Conservation (phyloP, 208 protist species). For the Phytomonas serpens region DNA sequence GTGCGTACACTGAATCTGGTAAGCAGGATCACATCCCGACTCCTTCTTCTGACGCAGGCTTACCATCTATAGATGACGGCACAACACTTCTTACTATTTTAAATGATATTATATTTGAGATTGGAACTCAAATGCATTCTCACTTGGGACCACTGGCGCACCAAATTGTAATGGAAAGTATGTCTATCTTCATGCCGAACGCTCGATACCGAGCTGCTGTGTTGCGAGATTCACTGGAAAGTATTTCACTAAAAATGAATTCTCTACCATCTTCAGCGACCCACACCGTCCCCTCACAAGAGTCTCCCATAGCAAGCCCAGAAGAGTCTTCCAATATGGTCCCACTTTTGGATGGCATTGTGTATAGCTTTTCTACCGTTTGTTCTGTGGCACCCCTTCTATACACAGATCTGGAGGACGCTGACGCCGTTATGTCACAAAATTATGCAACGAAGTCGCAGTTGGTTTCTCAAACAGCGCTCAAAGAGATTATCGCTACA, state of each 20-base stretch:
- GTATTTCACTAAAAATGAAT: not conserved
- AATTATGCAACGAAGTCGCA: not conserved
- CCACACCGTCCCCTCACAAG: not conserved
- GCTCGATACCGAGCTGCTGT: slow-evolving; percentile 44
- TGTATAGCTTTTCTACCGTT: not conserved
- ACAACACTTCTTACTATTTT: slow-evolving; percentile 52
- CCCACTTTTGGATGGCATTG: not conserved
- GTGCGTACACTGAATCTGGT: not conserved
- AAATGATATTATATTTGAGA: slow-evolving; percentile 67
- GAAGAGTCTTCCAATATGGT: not conserved
- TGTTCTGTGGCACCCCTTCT: not conserved
- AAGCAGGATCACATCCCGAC: not conserved
- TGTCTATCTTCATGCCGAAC: slow-evolving; percentile 71
- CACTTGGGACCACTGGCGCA: slow-evolving; percentile 38
- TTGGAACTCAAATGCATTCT: slow-evolving; percentile 35
- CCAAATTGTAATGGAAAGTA: slow-evolving; percentile 48
- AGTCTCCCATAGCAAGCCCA: not conserved
- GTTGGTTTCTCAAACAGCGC: not conserved
- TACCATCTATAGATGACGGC: slow-evolving; percentile 6
- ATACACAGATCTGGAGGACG: not conserved
- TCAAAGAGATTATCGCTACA: not conserved
- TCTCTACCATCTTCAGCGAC: not conserved
- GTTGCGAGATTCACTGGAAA: slow-evolving; percentile 49
- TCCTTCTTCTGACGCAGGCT: not conserved
- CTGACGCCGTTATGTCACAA: not conserved